Conservation (phyloP, 2,329 filamentous ascomycete genomes). For the Pseudogymnoascus sp. region DNA sequence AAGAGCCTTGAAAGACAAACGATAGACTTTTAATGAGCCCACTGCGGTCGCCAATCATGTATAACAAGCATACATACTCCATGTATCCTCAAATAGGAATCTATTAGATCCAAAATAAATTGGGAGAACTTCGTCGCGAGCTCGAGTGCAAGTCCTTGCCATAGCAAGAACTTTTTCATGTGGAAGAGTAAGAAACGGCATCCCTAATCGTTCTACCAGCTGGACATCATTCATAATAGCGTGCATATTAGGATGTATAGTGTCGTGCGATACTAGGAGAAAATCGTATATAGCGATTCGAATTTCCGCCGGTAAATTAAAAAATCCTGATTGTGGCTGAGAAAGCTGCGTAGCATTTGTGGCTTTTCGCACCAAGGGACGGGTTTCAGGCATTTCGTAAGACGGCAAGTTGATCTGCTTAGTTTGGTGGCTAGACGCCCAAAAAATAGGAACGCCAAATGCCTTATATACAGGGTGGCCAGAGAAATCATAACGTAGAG, state of each 20-base stretch:
- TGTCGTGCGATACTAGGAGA: not conserved
- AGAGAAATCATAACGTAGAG: not conserved
- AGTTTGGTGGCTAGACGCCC: not conserved
- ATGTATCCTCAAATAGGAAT: not conserved
- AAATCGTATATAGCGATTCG: not conserved
- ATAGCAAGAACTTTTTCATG: not conserved
- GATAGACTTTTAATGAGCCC: not conserved
- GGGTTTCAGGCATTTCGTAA: not conserved
- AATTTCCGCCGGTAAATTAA: not conserved
- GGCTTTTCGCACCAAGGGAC: not conserved
- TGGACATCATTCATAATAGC: not conserved
- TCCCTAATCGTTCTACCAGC: not conserved
- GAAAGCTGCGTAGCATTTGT: not conserved
- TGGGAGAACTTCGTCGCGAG: not conserved
- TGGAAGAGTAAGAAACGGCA: not conserved
- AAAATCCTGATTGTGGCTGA: not conserved
- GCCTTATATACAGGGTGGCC: not conserved
- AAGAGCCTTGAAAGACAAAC: not conserved
- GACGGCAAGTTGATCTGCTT: not conserved
- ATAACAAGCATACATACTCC: not conserved
- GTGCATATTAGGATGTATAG: not conserved
- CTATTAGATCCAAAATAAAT: not conserved
- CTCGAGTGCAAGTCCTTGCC: not conserved
- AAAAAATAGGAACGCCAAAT: not conserved
- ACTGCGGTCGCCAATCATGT: not conserved